Base-by-base conservation (phyloP, 805 yeast genomes). In the Candida qinlingensis region DNA sequence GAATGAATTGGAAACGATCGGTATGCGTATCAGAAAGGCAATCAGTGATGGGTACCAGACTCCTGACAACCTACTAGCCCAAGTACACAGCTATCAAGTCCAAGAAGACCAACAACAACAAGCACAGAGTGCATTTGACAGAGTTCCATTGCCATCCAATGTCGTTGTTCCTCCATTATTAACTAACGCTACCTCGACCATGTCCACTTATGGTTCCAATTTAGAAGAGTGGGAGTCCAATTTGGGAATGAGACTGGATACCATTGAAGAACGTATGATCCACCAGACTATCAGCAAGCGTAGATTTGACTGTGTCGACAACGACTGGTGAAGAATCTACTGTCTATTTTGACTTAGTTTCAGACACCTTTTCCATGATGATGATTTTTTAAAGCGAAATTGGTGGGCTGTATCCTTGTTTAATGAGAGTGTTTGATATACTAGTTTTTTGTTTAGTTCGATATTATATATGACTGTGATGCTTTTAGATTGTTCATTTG, bases 11-110 rank as follows among this genome's bases (percentile, higher is more conserved):
- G 74, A 80, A 38, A 74, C 82, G 0, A 59, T 84, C 6, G 90
- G 89, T 0, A 84, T 83, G 88, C 73, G 88, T 53, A 79, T 85
- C 50, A 75, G 92, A 58, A 81, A 83, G 55, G 73, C 85, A 3
- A 79, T 85, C 4, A 71, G 77, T 34, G 81, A 81, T 40, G 90
- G 90, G 1, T 82, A 83, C 61, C 62, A 65, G 51, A 51, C 54
- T 7, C 50, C 55, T 26, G 57, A 54, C 30, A 54, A 49, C 43
- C 39, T 52, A 33, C 49, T 52, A 19, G 39, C 49, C 3, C 48
- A 51, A 9, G 9, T 54, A 39, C 44, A 49, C 45, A 7, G 34
- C 28, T 48, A 56, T 51, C 55, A 47, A 35, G 37, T 56, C 52
- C 41, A 56, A 52, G 29, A 62, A 51, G 50, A 57, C 54, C 54